Conservation (phyloP, 345 rosid genomes). For the thale cress (Arabidopsis thaliana) region TAIR10.1 NC_003070.9:5825001-5825500, state of each 20-base stretch:
- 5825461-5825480: conserved; percentile 26
- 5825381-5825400: background rate
- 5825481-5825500: conserved; percentile 55
- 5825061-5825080: conserved; percentile 40
- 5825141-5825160: conserved; percentile 60
- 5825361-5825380: conserved; percentile 23
- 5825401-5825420: no score
- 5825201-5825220: conserved; percentile 69
- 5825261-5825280: conserved; percentile 55
- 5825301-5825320: background rate
- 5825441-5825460: background rate
- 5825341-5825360: background rate
- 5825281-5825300: conserved; percentile 19
- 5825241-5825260: conserved; percentile 58
- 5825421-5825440: no score
- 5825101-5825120: conserved; percentile 49
- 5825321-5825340: background rate
- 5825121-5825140: conserved; percentile 45
- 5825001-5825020: background rate
- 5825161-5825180: conserved; percentile 52
- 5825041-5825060: conserved; percentile 13
- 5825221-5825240: conserved; percentile 62
- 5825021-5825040: background rate
- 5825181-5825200: conserved; percentile 46
- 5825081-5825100: background rate